Evolutionary conservation across 495 filamentous ascomycete genomes (phyloP), one percentile per base, ranked within the genome.

Genomic region (Aspergillus indologenus): DNA sequence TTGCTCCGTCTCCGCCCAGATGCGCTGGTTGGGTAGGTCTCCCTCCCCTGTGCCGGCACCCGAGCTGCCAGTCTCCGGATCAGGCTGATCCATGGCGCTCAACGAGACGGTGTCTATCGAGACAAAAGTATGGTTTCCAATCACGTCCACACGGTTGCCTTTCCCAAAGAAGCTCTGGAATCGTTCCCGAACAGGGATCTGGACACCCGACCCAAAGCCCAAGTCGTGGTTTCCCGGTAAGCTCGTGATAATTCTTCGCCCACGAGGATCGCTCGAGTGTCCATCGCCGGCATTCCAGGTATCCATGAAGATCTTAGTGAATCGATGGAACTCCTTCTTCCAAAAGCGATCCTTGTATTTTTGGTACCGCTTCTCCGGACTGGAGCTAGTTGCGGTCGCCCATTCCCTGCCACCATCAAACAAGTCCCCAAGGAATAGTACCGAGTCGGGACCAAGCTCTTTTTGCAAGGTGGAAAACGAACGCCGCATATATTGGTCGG

Each of bases 371-470:
- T 84, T 80, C 45, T 91, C 76, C 0, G 89, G 85, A 54, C 89
- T 90, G 34, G 79, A 71, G 56, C 82, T 87, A 20, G 81, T 75
- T 8, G 76, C 57, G 23, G 90, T 90, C 54, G 86, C 87, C 95
- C 95, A 99, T 74, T 99, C 95, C 64, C 95, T 81, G 15, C 95
- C 95, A 2, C 95, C 95, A 65, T 99, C 95, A 63, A 99, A 97
- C 1, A 99, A 78, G 66, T 99, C 95, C 5, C 95, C 95, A 0
- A 99, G 78, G 69, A 99, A 98, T 63, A 96, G 78, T 2, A 93
- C 80, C 29, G 87, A 92, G 61, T 94, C 88, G 3, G 95, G 95
- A 26, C 82, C 76, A 14, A 98, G 78, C 8, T 81, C 67, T 19
- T 77, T 68, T 64, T 94, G 88, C 45, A 97, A 78, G 18, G 82